Evolutionary conservation across 768 basidiomycete genomes (phyloP), one percentile per base, ranked within the genome.

Genomic region (Pleurotus tuber-regium): DNA sequence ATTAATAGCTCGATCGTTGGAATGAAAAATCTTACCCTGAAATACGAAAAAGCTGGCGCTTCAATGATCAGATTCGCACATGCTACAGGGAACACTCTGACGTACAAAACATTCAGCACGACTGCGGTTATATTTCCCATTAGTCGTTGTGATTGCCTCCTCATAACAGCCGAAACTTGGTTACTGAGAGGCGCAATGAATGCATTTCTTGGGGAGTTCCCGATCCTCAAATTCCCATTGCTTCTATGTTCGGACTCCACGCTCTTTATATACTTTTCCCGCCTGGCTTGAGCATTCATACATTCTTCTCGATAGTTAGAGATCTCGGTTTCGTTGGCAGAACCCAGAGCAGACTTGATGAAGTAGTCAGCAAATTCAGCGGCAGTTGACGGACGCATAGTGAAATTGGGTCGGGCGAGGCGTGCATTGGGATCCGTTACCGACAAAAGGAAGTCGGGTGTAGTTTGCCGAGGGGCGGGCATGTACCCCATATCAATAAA

Each of bases 391-490:
- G 86, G 86, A 0, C 72, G 68, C 12, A 63, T 64, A 12, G 70
- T 66, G 36, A 73, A 67, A 2, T 73, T 76, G 1, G 67, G 43
- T 18, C 80, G 76, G 3, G 72, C 60, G 14, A 72, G 78, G 41
- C 88, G 83, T 0, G 75, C 81, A 18, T 71, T 71, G 2, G 83
- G 78, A 56, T 87, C 82, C 3, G 86, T 86, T 6, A 80, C 82
- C 55, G 71, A 58, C 21, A 84, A 82, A 28, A 86, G 65, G 65
- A 83, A 86, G 55, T 86, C 84, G 10, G 83, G 77, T 3, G 82
- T 82, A 3, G 83, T 85, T 61, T 85, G 84, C 18, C 83, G 70
- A 53, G 81, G 78, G 4, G 77, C 77, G n/a, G 82, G 82, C 44
- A 69, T 69, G 57, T 80, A 83, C 16, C 83, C 74, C 16, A 38